These are phyloP conservation scores for Conringia planisiliqua DNA, from an alignment of 345 rosid species.

Conservation along the genomic window DNA sequence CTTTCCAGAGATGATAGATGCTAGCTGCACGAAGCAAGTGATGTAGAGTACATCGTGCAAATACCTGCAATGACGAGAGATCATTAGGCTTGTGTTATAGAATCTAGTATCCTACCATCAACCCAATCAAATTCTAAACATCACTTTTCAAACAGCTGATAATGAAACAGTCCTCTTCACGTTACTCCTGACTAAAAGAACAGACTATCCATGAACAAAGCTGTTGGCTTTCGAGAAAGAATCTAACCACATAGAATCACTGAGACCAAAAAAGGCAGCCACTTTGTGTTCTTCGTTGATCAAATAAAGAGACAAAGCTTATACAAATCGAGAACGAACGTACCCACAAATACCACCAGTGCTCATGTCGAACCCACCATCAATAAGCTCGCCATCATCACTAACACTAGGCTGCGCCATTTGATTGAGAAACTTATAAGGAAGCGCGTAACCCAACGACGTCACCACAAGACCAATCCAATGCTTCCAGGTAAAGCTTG, in stretches of 20 bases:
- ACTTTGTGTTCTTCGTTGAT: background rate
- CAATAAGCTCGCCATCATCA: conserved; percentile 77
- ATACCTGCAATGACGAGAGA: conserved; percentile 46
- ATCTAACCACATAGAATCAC: background rate
- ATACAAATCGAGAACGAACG: conserved; percentile 31
- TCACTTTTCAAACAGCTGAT: background rate
- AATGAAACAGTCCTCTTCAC: background rate
- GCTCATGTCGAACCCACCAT: conserved; percentile 86
- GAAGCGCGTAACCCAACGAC: conserved; percentile 55
- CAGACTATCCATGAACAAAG: background rate
- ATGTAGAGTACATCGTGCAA: conserved; percentile 78
- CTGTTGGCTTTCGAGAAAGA: conserved; percentile 6
- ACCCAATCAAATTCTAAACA: background rate
- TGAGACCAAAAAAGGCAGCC: background rate
- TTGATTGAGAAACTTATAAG: conserved; percentile 65
- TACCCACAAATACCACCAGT: conserved; percentile 94
- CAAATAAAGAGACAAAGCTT: background rate
- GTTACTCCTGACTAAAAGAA: background rate
- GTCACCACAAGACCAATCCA: conserved; percentile 73
- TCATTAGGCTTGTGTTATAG: background rate
- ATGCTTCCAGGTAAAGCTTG: conserved; percentile 76
- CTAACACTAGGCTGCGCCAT: conserved; percentile 75
- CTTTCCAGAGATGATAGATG: conserved; percentile 74
- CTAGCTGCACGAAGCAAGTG: conserved; percentile 81
- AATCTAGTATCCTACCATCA: background rate